phyloP scores from a whole-genome alignment of 306 rosid species.

The Lupinus albus region DNA sequence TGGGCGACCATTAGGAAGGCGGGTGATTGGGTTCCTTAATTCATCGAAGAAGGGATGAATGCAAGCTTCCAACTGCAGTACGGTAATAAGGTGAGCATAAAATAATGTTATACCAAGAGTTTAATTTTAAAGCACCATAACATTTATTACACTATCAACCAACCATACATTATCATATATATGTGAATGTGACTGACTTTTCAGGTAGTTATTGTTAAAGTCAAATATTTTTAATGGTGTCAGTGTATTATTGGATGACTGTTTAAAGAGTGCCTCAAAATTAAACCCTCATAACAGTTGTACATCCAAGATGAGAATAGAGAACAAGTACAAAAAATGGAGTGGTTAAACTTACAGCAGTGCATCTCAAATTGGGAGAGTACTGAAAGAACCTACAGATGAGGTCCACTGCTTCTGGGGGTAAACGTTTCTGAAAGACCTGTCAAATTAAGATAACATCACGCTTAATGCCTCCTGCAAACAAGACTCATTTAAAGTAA shows the following conservation, averaged over 20 bases:
- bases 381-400: conserved; percentile 99
- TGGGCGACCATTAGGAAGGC: conserved; percentile 98
- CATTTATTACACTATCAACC: background rate
- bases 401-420: conserved; percentile 99
- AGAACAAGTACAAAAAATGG: conserved; percentile 19
- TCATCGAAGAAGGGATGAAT: conserved; percentile 99
- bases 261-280: background rate
- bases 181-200: too few relatives aligned
- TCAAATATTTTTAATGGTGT: too few relatives aligned
- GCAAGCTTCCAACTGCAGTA: conserved; percentile 93
- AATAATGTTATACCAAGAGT: background rate
- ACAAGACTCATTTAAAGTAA: conserved; percentile 22
- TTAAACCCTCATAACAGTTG: background rate
- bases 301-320: conserved; percentile 21
- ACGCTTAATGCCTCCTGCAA: conserved; percentile 28
- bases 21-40: conserved; percentile 87
- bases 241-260: background rate
- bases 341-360: conserved; percentile 71
- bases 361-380: conserved; percentile 96
- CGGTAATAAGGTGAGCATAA: conserved; percentile 18
- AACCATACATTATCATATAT: too few relatives aligned
- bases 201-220: too few relatives aligned
- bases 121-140: background rate
- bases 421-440: conserved; percentile 97
- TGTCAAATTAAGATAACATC: conserved; percentile 41